Percentiles rank a stretch among this genome's conserved stretches.
phyloP scores from a whole-genome alignment of 2,329 filamentous ascomycete species.

The Cytospora paraplurivora region DNA sequence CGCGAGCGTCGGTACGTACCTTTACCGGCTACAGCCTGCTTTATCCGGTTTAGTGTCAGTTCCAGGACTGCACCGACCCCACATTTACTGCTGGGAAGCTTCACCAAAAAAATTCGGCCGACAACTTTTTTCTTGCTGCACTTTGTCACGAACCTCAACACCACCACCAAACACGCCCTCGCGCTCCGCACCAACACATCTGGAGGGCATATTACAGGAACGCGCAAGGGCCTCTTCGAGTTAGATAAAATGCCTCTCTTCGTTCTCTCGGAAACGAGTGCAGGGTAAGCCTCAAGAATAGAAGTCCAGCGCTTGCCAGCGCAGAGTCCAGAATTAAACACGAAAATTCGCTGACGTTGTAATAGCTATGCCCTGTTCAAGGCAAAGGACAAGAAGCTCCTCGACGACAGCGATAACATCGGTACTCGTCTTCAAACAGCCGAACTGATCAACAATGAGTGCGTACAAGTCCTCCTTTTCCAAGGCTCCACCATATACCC shows the following conservation, averaged over 20 bases:
- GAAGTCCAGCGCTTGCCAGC: background rate
- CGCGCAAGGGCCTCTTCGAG: constrained; percentile 28
- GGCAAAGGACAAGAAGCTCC: constrained; percentile 96
- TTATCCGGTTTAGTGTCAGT: constrained; percentile 13
- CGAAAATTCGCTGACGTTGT: constrained; percentile 36
- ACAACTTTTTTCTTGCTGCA: constrained; percentile 24
- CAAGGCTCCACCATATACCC: background rate
- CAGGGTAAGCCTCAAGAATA: constrained; percentile 56
- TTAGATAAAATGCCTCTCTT: constrained; percentile 76
- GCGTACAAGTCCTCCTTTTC: constrained; percentile 44
- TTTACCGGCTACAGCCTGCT: background rate
- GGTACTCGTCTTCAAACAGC: constrained; percentile 73
- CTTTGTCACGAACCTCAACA: constrained; percentile 16
- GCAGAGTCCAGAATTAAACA: background rate
- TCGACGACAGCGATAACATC: constrained; percentile 78
- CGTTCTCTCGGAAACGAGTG: constrained; percentile 91
- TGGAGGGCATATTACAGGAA: constrained; percentile 28
- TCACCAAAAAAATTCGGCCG: constrained; percentile 27
- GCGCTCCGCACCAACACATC: constrained; percentile 32
- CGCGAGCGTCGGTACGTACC: constrained; percentile 13
- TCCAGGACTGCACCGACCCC: constrained; percentile 21
- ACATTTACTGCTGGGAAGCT: constrained; percentile 23
- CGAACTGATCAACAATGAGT: constrained; percentile 86
- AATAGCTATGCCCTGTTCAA: constrained; percentile 95
- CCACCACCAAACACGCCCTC: constrained; percentile 23